Conservation (phyloP, 164 flowering plant species). For the Macadamia integrifolia region DNA sequence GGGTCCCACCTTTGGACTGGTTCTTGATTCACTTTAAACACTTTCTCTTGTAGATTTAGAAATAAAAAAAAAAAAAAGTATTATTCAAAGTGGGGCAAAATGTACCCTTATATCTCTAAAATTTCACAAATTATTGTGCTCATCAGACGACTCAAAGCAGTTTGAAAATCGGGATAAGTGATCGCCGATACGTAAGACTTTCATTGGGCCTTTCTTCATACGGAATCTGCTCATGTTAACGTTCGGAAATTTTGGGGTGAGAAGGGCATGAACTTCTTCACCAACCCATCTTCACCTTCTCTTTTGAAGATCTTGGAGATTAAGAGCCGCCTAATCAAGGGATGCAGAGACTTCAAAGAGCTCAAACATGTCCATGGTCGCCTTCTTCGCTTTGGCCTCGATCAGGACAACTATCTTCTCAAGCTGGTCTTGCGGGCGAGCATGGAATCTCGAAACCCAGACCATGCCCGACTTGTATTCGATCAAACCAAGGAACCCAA, state of each 20-base stretch:
- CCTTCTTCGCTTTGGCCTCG: constrained; percentile 19
- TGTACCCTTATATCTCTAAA: no score
- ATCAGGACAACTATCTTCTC: constrained; percentile 19
- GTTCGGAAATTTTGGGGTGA: constrained; percentile 6
- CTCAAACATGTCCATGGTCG: constrained; percentile 22
- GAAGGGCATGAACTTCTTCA: constrained; percentile 17
- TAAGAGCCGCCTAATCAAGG: constrained; percentile 10
- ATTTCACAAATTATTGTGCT: no score
- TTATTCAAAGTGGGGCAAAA: no score
- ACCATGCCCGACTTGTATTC: constrained; percentile 18
- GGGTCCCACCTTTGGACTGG: no score
- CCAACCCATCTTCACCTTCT: constrained; percentile 8
- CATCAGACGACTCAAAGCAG: no score
- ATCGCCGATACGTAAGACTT: no score
- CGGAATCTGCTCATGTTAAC: neutral
- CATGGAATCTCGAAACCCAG: constrained; percentile 13
- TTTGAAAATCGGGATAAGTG: no score
- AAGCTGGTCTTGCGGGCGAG: constrained; percentile 17
- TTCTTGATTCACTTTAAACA: no score
- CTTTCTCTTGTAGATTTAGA: no score
- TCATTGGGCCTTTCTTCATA: no score
- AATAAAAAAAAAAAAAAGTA: no score
- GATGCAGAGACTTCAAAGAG: constrained; percentile 19
- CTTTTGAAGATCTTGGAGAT: constrained; percentile 18
- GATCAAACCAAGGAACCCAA: constrained; percentile 14